phyloP scores from a whole-genome alignment of 352 stramenopile genomes.

The Peronospora farinosa region DNA sequence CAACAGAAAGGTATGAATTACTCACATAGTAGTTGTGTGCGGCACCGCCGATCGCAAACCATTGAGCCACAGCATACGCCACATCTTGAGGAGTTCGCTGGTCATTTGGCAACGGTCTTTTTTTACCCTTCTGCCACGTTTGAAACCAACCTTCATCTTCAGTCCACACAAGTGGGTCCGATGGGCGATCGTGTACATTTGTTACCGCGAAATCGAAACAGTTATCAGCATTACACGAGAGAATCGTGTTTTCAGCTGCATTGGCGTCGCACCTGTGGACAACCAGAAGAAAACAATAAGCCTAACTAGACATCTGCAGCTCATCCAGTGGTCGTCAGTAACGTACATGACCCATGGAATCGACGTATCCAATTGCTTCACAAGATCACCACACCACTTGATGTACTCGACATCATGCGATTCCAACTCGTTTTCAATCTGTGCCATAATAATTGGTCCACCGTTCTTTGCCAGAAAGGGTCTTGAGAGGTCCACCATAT shows the following conservation, averaged over 20 bases:
- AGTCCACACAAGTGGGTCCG: slow-evolving; percentile 63
- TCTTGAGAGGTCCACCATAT: slow-evolving; percentile 56
- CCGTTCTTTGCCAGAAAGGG: slow-evolving; percentile 56
- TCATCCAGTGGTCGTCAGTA: not conserved
- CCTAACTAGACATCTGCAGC: not conserved
- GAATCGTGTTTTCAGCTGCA: slow-evolving; percentile 55
- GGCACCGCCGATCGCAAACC: slow-evolving; percentile 58
- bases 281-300: not conserved
- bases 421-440: slow-evolving; percentile 70
- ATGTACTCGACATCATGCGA: slow-evolving; percentile 45
- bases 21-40: slow-evolving; percentile 70
- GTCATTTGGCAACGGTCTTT: slow-evolving; percentile 31
- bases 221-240: slow-evolving; percentile 61
- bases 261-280: slow-evolving; percentile 52
- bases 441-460: slow-evolving; percentile 64
- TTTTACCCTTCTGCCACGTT: slow-evolving; percentile 42
- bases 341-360: slow-evolving; percentile 75
- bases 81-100: slow-evolving; percentile 46
- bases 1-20: slow-evolving; percentile 5
- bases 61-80: slow-evolving; percentile 54
- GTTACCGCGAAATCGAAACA: slow-evolving; percentile 54
- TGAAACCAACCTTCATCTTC: slow-evolving; percentile 74
- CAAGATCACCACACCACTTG: slow-evolving; percentile 49
- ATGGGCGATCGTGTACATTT: slow-evolving; percentile 34
- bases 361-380: slow-evolving; percentile 42